A percentile compares a stretch with the other conserved stretches of the same genome.
phyloP scores from a whole-genome alignment of 805 yeast species.

The Candida methanosorbosa region DNA sequence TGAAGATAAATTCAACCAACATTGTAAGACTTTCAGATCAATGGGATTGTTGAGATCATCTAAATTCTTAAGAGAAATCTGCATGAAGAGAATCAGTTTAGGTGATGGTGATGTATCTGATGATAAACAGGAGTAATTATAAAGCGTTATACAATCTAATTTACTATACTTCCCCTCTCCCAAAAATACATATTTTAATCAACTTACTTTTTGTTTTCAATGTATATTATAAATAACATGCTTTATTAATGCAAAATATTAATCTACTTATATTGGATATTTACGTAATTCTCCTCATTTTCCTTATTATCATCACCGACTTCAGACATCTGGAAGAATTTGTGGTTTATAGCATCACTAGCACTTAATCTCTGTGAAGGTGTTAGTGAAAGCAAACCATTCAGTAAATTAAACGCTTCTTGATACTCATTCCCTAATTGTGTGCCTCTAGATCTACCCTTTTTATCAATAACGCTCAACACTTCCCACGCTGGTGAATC shows the following conservation, averaged over 20 bases:
- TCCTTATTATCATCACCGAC: slow-evolving; percentile 8
- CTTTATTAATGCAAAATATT: no score
- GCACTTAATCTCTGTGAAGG: slow-evolving; percentile 51
- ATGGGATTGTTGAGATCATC: slow-evolving; percentile 51
- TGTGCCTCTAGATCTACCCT: slow-evolving; percentile 29
- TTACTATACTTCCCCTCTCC: neutral
- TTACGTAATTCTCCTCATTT: no score
- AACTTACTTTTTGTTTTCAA: no score
- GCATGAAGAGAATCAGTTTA: slow-evolving; percentile 27
- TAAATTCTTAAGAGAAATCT: slow-evolving; percentile 30
- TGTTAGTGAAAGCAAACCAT: slow-evolving; percentile 50
- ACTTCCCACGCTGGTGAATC: slow-evolving; percentile 70
- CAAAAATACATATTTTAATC: no score
- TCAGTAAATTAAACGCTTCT: slow-evolving; percentile 46
- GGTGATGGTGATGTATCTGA: slow-evolving; percentile 19
- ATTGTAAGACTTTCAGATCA: slow-evolving; percentile 56
- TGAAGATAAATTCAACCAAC: slow-evolving; percentile 26
- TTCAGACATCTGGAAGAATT: slow-evolving; percentile 45
- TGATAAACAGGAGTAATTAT: neutral
- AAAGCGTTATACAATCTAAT: neutral
- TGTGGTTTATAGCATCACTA: slow-evolving; percentile 43
- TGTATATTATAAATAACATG: no score
- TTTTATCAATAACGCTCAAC: slow-evolving; percentile 36
- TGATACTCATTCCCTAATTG: slow-evolving; percentile 28
- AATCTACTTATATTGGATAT: no score